phyloP scores from a whole-genome alignment of 371 early-diverging fungal species.

The Saksenaea oblongispora region DNA sequence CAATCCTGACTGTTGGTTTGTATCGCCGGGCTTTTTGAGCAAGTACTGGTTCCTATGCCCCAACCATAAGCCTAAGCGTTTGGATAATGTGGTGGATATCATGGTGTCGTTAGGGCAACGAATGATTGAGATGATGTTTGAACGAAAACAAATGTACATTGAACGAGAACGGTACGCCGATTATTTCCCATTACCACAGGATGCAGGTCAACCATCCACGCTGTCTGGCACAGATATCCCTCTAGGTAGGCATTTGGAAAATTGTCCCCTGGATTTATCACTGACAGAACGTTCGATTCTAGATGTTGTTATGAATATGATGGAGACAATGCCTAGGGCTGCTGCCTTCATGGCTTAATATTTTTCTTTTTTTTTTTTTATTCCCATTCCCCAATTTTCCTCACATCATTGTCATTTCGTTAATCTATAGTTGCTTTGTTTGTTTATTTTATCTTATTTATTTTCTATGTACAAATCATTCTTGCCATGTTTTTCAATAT shows the following conservation, averaged over 20 bases:
- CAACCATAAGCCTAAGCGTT: conserved; percentile 29
- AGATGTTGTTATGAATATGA: neutral
- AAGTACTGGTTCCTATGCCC: conserved; percentile 46
- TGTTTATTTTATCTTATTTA: neutral
- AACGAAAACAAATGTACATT: conserved; percentile 38
- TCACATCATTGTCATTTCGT: neutral
- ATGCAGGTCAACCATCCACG: neutral
- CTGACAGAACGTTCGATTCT: neutral
- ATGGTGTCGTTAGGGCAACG: conserved; percentile 27
- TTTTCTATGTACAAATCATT: neutral
- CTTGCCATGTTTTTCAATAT: neutral
- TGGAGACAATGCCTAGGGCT: neutral
- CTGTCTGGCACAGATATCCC: neutral
- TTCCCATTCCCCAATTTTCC: too few species aligned
- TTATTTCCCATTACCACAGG: conserved; percentile 22
- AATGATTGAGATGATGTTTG: conserved; percentile 21
- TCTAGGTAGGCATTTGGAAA: neutral
- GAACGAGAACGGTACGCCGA: conserved; percentile 32
- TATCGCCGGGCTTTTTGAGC: conserved; percentile 34
- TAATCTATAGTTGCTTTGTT: neutral
- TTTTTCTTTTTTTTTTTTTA: neutral
- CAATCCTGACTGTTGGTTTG: conserved; percentile 42
- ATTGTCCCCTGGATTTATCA: neutral
- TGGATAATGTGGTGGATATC: conserved; percentile 36
- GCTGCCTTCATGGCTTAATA: neutral